Evolutionary conservation across 73 alveolate genomes (phyloP), one percentile per base, ranked within the genome.

Genomic region (Tetrahymena thermophila): DNA sequence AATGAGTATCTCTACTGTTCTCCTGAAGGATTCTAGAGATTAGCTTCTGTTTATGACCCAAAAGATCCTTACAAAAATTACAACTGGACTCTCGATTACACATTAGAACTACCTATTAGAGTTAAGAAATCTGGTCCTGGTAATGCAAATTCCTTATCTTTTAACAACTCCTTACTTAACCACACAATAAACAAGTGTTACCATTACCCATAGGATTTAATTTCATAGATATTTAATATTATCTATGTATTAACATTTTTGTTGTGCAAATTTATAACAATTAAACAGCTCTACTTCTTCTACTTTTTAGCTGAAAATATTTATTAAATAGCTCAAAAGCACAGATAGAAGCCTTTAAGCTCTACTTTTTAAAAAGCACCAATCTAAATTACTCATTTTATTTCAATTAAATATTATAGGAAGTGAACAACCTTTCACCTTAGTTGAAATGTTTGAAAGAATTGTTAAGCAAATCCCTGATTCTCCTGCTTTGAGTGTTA

Each of bases 401-500:
- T 71, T 71, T 31, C 31, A 23, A 71, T 31, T 71, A 19, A n/a
- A 31, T 71, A 25, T 19, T n/a, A 28, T n/a, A 71, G 89, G 95
- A 84, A 94, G 95, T 55, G 95, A 85, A 85, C 31, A 71, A 89
- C 97, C 97, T 35, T 28, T 34, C 19, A 95, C 97, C 23, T 55
- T 95, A 40, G 94, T 85, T 34, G 94, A 95, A 89, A 16, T 71
- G 94, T 95, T 95, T 56, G 85, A 85, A 35, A 44, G 85, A 42
- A 55, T 85, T 35, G 93, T 94, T 34, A 93, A 56, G 57, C 35
- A 85, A 89, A 84, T 85, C 57, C 93, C 93, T 35, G 28, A 43
- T 34, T 37, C 84, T 37, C 96, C 97, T 35, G 98, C 98, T 34
- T 57, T 96, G 42, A 93, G 96, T 58, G 97, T 56, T 9, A 96